A percentile compares a stretch with the other conserved stretches of the same genome.
phyloP scores from a whole-genome alignment of 257 asterid genomes.

The Craterostigma plantagineum region DNA sequence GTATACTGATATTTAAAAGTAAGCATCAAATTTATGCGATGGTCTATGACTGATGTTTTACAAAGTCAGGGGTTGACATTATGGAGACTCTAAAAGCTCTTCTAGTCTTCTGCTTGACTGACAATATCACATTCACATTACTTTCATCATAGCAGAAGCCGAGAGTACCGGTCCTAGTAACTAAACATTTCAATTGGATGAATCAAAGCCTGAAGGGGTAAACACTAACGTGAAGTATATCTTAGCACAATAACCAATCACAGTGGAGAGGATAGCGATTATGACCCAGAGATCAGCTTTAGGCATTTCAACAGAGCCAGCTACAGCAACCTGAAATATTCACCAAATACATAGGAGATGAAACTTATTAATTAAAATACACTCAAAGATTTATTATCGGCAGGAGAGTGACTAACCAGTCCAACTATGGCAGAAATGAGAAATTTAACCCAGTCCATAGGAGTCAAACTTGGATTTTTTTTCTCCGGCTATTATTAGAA shows the following conservation, averaged over 20 bases:
- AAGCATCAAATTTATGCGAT: too few relatives aligned
- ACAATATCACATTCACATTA: neutral
- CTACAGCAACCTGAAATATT: constrained; percentile 79
- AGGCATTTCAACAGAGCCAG: constrained; percentile 90
- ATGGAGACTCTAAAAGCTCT: too few relatives aligned
- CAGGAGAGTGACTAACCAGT: constrained; percentile 48
- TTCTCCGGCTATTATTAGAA: constrained; percentile 72
- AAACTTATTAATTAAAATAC: neutral
- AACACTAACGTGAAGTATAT: constrained; percentile 85
- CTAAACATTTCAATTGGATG: constrained; percentile 1
- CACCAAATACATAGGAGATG: constrained; percentile 7
- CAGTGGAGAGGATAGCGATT: constrained; percentile 80
- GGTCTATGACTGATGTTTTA: too few relatives aligned
- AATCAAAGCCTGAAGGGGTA: constrained; percentile 8
- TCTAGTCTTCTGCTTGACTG: too few relatives aligned
- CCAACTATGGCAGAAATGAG: constrained; percentile 80
- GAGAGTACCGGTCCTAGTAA: too few relatives aligned
- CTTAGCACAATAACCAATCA: constrained; percentile 91
- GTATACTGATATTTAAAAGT: too few relatives aligned
- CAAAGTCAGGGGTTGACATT: too few relatives aligned
- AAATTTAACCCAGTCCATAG: constrained; percentile 97
- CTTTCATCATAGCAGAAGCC: neutral
- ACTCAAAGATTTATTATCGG: constrained; percentile 7
- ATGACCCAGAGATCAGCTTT: constrained; percentile 96
- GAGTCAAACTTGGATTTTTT: constrained; percentile 84